phyloP scores from a whole-genome alignment of 768 basidiomycete genomes.

The Mycena haematopus region DNA sequence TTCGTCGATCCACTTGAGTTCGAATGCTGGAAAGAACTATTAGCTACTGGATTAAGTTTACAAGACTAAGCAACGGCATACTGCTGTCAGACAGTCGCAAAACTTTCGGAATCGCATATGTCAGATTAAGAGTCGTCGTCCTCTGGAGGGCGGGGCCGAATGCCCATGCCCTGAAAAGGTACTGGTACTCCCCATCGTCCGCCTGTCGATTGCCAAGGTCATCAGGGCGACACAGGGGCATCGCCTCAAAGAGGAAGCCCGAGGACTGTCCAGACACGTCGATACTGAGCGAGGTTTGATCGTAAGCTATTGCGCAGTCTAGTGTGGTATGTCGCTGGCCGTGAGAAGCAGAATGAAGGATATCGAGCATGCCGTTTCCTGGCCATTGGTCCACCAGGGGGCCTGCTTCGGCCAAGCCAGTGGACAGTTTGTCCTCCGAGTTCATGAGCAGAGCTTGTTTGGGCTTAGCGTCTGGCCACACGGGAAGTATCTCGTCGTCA shows the following conservation, averaged over 20 bases:
- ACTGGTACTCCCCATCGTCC: constrained; percentile 28
- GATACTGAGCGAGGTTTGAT: constrained; percentile 25
- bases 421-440: too few relatives aligned
- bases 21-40: constrained; percentile 34
- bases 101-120: constrained; percentile 39
- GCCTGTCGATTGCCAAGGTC: constrained; percentile 18
- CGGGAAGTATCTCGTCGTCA: too few relatives aligned
- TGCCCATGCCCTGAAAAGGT: constrained; percentile 47
- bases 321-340: too few relatives aligned
- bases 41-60: neutral
- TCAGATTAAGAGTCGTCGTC: constrained; percentile 36
- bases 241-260: constrained; percentile 44
- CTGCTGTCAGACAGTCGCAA: constrained; percentile 40
- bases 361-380: too few relatives aligned
- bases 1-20: constrained; percentile 40
- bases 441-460: too few relatives aligned
- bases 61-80: constrained; percentile 23
- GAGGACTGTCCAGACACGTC: constrained; percentile 36
- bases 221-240: constrained; percentile 43
- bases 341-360: too few relatives aligned
- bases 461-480: too few relatives aligned
- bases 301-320: too few relatives aligned
- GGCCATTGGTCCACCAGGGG: too few relatives aligned
- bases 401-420: too few relatives aligned
- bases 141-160: constrained; percentile 43